Evolutionary conservation across 208 protist genomes (phyloP), one percentile per base, ranked within the genome.

Genomic region (Leishmania major): DNA sequence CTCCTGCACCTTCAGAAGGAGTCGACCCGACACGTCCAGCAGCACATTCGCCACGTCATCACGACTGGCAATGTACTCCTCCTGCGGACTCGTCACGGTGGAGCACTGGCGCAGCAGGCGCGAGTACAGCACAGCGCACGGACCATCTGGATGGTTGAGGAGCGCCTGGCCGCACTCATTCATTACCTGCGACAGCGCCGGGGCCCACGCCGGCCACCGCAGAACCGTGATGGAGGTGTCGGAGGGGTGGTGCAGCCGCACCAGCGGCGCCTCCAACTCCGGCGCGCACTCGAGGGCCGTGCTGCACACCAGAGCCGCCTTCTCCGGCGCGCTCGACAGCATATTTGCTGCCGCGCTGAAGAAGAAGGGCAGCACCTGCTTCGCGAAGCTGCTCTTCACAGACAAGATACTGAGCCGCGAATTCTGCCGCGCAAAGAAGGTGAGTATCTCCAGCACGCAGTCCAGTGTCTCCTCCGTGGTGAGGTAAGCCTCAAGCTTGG

Each of bases 361-460:
- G 78, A 96, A 91, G 82, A 84, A 90, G 11, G 92, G 93, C 81
- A 96, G 77, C 57, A 95, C 81, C 76, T 89, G 86, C 66, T 87
- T 73, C 22, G 84, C 84, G 78, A 95, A 94, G 60, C 78, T 83
- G 40, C 67, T 57, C n/a, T 89, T 84, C 47, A 93, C 77, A 4
- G 85, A 86, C 17, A 90, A 67, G 67, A 96, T 86, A 75, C 79
- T 80, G 51, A 85, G 78, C 55, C 89, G 91, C 35, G 78, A 53
- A 71, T 90, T 88, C 84, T 96, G 86, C 69, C 86, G 83, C 2
- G 88, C 60, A 83, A 96, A 96, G 77, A 90, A 94, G 17, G 83
- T 90, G 13, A 97, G 64, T 31, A 96, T 81, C 86, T 96, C 93
- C n/a, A 90, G 55, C 85, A 96, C 66, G 79, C 89, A 97, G 69